Evolutionary conservation across 805 yeast genomes (phyloP).

Genomic region (Lipomyces orientalis): DNA sequence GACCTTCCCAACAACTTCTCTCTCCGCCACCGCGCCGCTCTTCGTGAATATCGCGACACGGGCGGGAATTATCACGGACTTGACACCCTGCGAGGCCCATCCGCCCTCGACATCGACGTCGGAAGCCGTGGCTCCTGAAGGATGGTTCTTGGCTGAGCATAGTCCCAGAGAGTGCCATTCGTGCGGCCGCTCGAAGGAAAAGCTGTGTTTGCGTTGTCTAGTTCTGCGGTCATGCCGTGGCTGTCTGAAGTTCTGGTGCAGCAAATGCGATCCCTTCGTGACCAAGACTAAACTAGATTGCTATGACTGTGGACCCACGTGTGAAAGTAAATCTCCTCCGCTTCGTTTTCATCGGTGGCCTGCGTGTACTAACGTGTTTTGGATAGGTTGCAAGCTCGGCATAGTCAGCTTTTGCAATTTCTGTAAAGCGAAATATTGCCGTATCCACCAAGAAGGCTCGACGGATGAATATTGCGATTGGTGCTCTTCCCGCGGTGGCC

Average conservation of each 20-base stretch:
- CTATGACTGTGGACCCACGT: constrained; percentile 37
- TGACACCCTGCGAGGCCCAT: constrained; percentile 26
- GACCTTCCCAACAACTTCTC: constrained; percentile 28
- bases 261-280: constrained; percentile 27
- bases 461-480: constrained; percentile 37
- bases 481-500: constrained; percentile 37
- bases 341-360: background rate
- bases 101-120: constrained; percentile 2
- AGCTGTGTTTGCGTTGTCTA: constrained; percentile 28
- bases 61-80: constrained; percentile 34
- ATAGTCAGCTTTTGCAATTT: constrained; percentile 29
- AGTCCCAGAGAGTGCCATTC: constrained; percentile 13
- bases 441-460: constrained; percentile 34
- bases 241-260: constrained; percentile 33
- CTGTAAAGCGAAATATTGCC: constrained; percentile 36
- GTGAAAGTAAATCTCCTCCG: constrained; percentile 15
- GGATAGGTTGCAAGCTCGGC: constrained; percentile 29
- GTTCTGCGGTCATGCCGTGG: constrained; percentile 30
- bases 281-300: constrained; percentile 29
- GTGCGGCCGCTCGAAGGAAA: constrained; percentile 20
- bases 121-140: constrained; percentile 6
- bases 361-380: background rate
- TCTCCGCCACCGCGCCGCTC: constrained; percentile 28
- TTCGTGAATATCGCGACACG: constrained; percentile 19
- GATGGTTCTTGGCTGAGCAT: constrained; percentile 32